phyloP scores from a whole-genome alignment of 2,329 filamentous ascomycete species.

The Penicillium olsonii region DNA sequence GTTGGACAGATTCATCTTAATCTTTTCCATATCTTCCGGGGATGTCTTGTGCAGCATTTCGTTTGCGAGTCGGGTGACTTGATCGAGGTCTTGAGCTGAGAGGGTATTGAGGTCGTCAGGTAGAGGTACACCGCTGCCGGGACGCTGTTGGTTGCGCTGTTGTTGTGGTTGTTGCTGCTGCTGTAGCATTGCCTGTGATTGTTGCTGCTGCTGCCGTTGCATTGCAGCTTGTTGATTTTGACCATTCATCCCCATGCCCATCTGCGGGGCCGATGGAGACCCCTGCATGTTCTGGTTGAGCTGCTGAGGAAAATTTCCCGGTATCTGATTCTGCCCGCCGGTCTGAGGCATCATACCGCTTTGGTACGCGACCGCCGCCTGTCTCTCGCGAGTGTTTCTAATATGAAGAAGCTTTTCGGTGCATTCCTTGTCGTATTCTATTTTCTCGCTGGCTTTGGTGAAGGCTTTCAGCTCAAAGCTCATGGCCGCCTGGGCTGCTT shows the following conservation, averaged over 20 bases:
- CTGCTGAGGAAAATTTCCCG: constrained; percentile 51
- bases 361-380: constrained; percentile 41
- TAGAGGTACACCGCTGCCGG: constrained; percentile 26
- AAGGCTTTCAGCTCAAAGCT: constrained; percentile 50
- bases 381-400: constrained; percentile 46
- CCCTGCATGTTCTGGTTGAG: constrained; percentile 54
- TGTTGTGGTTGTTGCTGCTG: constrained; percentile 28
- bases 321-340: constrained; percentile 42
- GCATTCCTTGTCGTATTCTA: constrained; percentile 47
- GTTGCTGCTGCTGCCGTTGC: constrained; percentile 37
- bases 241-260: constrained; percentile 39
- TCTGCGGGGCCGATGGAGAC: constrained; percentile 43
- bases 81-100: constrained; percentile 43
- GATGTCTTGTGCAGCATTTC: constrained; percentile 49
- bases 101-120: constrained; percentile 40
- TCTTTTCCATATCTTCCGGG: constrained; percentile 49
- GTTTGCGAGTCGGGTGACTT: constrained; percentile 50
- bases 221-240: constrained; percentile 35
- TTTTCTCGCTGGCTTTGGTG: constrained; percentile 42
- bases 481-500: constrained; percentile 44
- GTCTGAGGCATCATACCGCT: constrained; percentile 42
- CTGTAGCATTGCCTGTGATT: constrained; percentile 31
- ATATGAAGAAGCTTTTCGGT: constrained; percentile 48
- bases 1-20: constrained; percentile 48
- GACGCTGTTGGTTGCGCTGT: constrained; percentile 35